Base-by-base conservation (phyloP, 129 eudicot genomes). In the Kitagawia praeruptora region DNA sequence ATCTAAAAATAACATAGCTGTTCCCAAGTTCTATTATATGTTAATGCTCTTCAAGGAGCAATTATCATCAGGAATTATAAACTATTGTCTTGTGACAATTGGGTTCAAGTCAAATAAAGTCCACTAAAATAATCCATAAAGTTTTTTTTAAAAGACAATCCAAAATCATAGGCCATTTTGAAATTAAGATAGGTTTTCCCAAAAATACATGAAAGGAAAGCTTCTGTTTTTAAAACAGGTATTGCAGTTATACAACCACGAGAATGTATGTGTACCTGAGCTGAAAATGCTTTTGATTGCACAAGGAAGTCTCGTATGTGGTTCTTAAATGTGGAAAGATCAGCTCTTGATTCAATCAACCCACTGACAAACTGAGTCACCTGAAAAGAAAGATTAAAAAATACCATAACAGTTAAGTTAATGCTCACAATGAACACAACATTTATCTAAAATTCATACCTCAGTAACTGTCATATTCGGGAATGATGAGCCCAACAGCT, bases 251-350 rank as follows among this genome's bases (percentile, higher is more conserved):
- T 51, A n/a, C 58, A 51, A 12, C 14, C 13, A 23, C 66, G 37
- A 42, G 39, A 34, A 64, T 70, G 73, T 84, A 64, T 70, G 73
- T 84, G 73, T 84, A 92, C 99, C 97, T 96, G 99, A 49, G 98
- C 98, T 37, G 99, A 92, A 76, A 96, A 96, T 78, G 90, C 98
- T 85, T 96, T 96, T 4, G 99, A 92, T 76, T 96, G 99, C 79
- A 96, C 95, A 71, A 96, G 96, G 42, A 96, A 96, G 83, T 96
- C 99, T 78, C 98, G 83, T 80, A 92, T 96, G 88, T 92, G 98
- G 81, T 89, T 87, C 80, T 96, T 96, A 82, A 96, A 92, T 40
- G 91, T 87, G 25, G 93, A 39, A 80, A 90, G 92, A 69, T 96
- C 99, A 39, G 67, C 67, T 77, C 87, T 89, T 13, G 99, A 90